phyloP scores from a whole-genome alignment of 441 rosid genomes.

The Populus tomentosa region DNA sequence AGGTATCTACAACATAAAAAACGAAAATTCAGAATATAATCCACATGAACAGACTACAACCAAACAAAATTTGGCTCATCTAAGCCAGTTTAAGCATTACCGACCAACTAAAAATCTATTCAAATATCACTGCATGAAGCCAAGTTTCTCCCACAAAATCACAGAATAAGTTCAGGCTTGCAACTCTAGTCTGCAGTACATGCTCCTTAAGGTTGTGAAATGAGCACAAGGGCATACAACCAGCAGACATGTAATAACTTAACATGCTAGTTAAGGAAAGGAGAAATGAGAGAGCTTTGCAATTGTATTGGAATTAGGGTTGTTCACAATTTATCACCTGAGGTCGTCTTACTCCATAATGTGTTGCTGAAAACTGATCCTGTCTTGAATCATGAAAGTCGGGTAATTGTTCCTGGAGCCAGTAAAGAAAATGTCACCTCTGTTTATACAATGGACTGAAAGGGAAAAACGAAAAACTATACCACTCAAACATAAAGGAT shows the following conservation, averaged over 20 bases:
- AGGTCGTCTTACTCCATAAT: conserved; percentile 41
- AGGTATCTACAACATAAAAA: conserved; percentile 41
- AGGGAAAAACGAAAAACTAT: background rate
- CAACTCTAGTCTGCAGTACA: background rate
- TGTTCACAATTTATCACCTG: conserved; percentile 40
- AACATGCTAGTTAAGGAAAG: background rate
- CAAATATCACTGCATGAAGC: background rate
- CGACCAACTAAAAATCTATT: background rate
- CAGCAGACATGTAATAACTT: background rate
- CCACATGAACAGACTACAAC: background rate
- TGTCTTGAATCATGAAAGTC: conserved; percentile 54
- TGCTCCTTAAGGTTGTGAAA: background rate
- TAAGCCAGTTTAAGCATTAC: background rate
- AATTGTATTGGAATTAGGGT: background rate
- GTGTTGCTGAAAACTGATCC: conserved; percentile 34
- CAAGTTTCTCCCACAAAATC: background rate
- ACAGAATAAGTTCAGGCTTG: background rate
- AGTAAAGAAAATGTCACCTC: conserved; percentile 15
- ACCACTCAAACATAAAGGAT: background rate
- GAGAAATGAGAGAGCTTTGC: background rate
- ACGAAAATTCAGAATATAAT: conserved; percentile 13
- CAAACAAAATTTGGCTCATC: background rate
- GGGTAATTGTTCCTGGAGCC: conserved; percentile 55
- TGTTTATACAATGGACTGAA: background rate
- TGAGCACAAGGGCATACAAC: background rate